Evolutionary conservation across 106 monocot genomes (phyloP).

Genomic region (Acorus gramineus): DNA sequence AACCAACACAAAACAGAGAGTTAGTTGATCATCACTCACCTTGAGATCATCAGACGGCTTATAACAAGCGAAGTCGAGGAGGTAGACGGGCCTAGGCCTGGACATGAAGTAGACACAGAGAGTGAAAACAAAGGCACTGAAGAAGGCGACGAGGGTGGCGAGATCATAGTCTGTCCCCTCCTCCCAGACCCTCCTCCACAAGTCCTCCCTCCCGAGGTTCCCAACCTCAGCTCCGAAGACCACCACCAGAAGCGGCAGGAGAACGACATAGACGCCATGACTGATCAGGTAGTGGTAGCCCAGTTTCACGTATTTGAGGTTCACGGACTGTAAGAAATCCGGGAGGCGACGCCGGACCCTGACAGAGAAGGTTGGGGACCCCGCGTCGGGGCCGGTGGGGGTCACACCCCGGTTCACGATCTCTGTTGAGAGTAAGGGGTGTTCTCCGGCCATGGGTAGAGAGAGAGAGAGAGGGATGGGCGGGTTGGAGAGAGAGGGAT

Average conservation of each 20-base stretch:
- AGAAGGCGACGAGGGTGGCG: constrained; percentile 63
- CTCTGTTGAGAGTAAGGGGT: constrained; percentile 72
- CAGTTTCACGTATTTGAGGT: constrained; percentile 87
- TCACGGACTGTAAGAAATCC: constrained; percentile 94
- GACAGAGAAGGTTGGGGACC: constrained; percentile 80
- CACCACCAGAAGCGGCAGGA: constrained; percentile 62
- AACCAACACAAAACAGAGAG: too few relatives aligned
- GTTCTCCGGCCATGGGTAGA: constrained; percentile 18
- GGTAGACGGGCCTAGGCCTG: constrained; percentile 64
- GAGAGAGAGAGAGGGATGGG: neutral
- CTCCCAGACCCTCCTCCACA: constrained; percentile 81
- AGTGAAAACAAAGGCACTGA: constrained; percentile 63
- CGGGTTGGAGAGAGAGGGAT: neutral
- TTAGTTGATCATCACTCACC: constrained; percentile 22
- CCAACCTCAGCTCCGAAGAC: constrained; percentile 85
- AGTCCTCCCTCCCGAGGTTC: constrained; percentile 63
- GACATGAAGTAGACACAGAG: constrained; percentile 76
- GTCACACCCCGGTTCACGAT: constrained; percentile 92
- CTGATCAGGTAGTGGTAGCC: constrained; percentile 92
- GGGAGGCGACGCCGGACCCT: constrained; percentile 74
- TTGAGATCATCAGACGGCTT: constrained; percentile 75
- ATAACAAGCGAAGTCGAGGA: constrained; percentile 88
- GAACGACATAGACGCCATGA: constrained; percentile 71
- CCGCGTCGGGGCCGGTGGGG: constrained; percentile 72
- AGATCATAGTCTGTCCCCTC: constrained; percentile 69